Evolutionary conservation across 495 filamentous ascomycete species (phyloP), one percentile per base, ranked within the genome.

Genomic region (Hyaloscypha bicolor): DNA sequence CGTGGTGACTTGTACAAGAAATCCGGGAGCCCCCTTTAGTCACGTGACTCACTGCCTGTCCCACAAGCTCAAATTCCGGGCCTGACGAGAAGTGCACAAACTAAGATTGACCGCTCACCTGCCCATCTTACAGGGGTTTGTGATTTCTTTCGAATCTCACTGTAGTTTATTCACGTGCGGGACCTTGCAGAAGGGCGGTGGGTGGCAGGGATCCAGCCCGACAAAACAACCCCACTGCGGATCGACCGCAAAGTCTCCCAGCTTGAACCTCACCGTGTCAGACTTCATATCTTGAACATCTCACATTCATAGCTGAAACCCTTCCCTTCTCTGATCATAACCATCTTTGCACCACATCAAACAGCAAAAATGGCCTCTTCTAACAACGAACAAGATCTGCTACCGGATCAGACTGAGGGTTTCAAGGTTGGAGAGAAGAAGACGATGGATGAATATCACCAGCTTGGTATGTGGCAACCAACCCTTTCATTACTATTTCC

Each of bases 401-500:
- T 88, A 71, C 91, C 94, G 75, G 88, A 93, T 81, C 85, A 86
- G 76, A 97, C 93, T 66, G 88, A 93, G 82, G 94, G 95, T 72
- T 99, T 96, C 89, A 97, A 95, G 85, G 89, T 97, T 70, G 93
- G 93, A 70, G 93, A 97, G 86, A 97, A 97, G 88, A 97, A 97
- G 86, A 94, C 92, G 67, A 84, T 99, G 70, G 89, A 93, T 64
- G 93, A 97, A 78, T 97, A 97, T 79, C 80, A 91, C 67, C 80
- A 97, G 73, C 88, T 99, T 78, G 95, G 95, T 97, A 82, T 76
- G 91, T 73, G 22, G 30, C 35, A 59, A 51, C 48, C 42, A 2
- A 25, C 25, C 53, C 55, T 42, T 30, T 51, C 37, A 52, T 61
- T 61, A 9, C 33, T 64, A n/a, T 12, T 56, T 42, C 30, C 45